Evolutionary conservation across 495 filamentous ascomycete species (phyloP).

Genomic region (Staphylotrichum longicolle): DNA sequence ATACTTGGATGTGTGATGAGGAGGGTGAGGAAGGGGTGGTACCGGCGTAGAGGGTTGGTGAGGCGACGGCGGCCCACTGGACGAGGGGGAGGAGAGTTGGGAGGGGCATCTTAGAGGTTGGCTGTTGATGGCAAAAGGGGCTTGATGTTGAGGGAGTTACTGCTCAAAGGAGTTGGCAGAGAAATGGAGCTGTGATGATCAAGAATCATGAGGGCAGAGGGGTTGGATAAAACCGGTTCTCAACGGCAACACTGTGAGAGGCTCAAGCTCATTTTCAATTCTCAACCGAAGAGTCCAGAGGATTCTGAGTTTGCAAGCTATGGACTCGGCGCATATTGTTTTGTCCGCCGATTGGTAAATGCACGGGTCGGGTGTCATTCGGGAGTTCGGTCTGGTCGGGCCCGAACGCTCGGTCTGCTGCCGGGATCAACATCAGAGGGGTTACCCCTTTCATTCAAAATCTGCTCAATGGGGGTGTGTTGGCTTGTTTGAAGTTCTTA

Average conservation of each 20-base stretch:
- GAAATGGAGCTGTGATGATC: background rate
- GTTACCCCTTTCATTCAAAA: no score
- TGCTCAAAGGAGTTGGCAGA: background rate
- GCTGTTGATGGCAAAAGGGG: background rate
- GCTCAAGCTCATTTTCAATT: no score
- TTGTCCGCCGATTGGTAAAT: background rate
- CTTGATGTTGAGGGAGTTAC: no score
- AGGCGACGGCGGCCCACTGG: slow-evolving; percentile 15
- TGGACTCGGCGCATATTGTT: background rate
- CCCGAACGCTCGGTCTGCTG: background rate
- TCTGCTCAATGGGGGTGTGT: no score
- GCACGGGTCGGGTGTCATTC: background rate
- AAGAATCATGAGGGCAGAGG: no score
- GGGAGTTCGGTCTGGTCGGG: background rate
- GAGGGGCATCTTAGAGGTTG: background rate
- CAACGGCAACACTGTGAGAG: no score
- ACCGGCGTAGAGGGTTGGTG: slow-evolving; percentile 19
- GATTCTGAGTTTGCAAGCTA: no score
- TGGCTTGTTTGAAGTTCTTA: no score
- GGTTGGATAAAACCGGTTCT: no score
- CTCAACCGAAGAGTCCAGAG: no score
- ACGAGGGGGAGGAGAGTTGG: slow-evolving; percentile 1
- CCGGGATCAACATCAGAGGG: no score
- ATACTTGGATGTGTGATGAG: background rate
- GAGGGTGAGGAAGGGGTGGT: background rate